Base-by-base conservation (phyloP, 2,329 filamentous ascomycete genomes). In the Cladosporium oxysporum region DNA sequence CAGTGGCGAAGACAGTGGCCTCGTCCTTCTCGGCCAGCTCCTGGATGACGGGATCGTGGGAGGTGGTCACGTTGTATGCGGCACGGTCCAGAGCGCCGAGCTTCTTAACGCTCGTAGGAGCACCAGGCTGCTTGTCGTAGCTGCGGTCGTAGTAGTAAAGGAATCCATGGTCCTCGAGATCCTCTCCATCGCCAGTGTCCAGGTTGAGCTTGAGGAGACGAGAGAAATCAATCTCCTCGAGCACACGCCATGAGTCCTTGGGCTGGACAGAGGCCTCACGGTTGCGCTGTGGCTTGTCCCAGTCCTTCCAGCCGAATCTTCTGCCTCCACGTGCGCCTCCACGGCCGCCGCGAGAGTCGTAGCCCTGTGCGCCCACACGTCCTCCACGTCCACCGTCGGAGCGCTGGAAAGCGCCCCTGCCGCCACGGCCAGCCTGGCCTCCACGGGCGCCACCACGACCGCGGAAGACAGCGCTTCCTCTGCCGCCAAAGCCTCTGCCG, bases 201-300 rank as follows among this genome's bases (percentile, higher is more conserved):
- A 99, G 87, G 83, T 97, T 99, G 75, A 99, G 87, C 87, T 99
- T 99, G 73, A 88, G 86, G 72, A 99, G 87, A 72, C 95, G 91
- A 83, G 92, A 94, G 83, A 96, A 99, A 81, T 99, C 95, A 79
- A 99, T 97, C 85, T 99, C 95, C 83, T 99, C 95, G 75, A 97
- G 84, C 82, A 99, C 87, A 76, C 88, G 87, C 95, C 95, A 99
- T 79, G 97, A 93, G 26, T 93, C 88, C 82, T 96, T 96, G 81
- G 98, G 93, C 82, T 94, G 94, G 77, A 99, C 92, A 41, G 93
- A 97, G 12, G 94, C 91, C 82, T 99, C 95, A 68, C 95, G 91
- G 82, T 96, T 97, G 76, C 95, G 90, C 79, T 94, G 88, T 68
- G 95, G 95, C 88, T 98, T 98, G 84, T 99, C 95, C 78, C 93